Base-by-base conservation (phyloP, 2,329 filamentous ascomycete genomes). In the Cadophora sp. region DNA sequence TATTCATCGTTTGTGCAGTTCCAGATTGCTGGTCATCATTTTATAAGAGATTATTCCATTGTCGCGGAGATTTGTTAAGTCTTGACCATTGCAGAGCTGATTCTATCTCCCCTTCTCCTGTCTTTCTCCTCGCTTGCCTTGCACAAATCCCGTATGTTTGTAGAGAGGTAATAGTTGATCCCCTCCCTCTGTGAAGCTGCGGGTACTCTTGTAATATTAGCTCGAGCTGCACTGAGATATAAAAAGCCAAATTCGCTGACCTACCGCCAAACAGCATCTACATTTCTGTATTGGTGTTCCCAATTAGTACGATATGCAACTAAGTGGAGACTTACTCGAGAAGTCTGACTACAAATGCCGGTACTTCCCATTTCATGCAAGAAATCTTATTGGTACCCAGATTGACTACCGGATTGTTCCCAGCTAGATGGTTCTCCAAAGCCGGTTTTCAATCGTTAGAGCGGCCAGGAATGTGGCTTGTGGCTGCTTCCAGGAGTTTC, bases 381-480 rank as follows among this genome's bases (percentile, higher is more conserved):
- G 29, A 40, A n/a, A 48, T 48, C 43, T 22, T 19, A 16, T 24
- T 40, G 19, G 31, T 26, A 59, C 22, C n/a, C 12, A 37, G n/a
- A 40, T 24, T 8, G 55, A 29, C 31, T 59, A 2, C 55, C 22
- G 34, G 55, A 19, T 40, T 40, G 11, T 7, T 59, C 55, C 55
- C 55, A 59, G 55, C 31, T 40, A 26, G 19, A 40, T 59, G 55
- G 31, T 40, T 26, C 19, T 40, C 4, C 4, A 14, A 40, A 26
- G 29, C 22, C 12, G 8, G 19, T 40, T 59, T 40, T 26, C 12
- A 26, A 16, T 31, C 19, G 24, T 37, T 59, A 3, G 34, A 40
- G 16, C 55, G 34, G 55, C 55, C 40, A 40, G 55, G n/a, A 37
- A 59, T 40, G 55, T 59, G 55, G 55, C 55, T 59, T 58, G 53